Conservation (phyloP, 1,284 basidiomycete species). For the Cryptococcus sp. region DNA sequence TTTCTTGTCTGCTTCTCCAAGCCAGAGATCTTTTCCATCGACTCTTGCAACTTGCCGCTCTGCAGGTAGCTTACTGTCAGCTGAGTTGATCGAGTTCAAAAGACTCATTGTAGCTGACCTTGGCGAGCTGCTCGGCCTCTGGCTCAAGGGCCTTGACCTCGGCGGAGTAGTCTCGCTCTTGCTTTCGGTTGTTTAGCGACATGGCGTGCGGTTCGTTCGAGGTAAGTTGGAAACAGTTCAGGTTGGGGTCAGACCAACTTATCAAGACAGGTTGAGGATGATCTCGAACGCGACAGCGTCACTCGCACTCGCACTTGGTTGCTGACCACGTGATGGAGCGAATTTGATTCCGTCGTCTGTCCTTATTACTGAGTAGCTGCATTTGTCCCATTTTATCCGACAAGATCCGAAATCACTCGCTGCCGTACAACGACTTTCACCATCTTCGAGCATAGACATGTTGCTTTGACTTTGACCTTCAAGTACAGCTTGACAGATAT, state of each 20-base stretch:
- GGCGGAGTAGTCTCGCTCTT: conserved; percentile 59
- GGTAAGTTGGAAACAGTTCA: not conserved
- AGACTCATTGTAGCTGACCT: conserved; percentile 40
- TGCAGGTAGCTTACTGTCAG: conserved; percentile 26
- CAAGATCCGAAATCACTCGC: too few relatives aligned
- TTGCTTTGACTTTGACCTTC: too few relatives aligned
- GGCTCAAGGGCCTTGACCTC: conserved; percentile 58
- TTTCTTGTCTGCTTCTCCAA: conserved; percentile 97
- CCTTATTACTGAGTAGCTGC: not conserved
- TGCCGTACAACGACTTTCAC: too few relatives aligned
- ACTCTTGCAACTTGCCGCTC: conserved; percentile 75
- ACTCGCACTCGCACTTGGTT: conserved; percentile 7
- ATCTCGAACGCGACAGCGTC: conserved; percentile 18
- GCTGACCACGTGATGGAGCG: not conserved
- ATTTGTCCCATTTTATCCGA: not conserved
- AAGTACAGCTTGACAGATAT: too few relatives aligned
- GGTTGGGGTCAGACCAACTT: not conserved
- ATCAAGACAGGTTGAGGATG: not conserved
- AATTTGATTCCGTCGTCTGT: not conserved
- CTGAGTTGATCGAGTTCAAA: not conserved
- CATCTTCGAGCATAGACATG: not conserved
- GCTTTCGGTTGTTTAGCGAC: conserved; percentile 54
- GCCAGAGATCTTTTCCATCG: conserved; percentile 82
- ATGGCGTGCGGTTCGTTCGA: conserved; percentile 24
- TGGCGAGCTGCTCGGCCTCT: conserved; percentile 54